Evolutionary conservation across 2,329 filamentous ascomycete species (phyloP).

Genomic region (Neocatenulostroma microsporum): DNA sequence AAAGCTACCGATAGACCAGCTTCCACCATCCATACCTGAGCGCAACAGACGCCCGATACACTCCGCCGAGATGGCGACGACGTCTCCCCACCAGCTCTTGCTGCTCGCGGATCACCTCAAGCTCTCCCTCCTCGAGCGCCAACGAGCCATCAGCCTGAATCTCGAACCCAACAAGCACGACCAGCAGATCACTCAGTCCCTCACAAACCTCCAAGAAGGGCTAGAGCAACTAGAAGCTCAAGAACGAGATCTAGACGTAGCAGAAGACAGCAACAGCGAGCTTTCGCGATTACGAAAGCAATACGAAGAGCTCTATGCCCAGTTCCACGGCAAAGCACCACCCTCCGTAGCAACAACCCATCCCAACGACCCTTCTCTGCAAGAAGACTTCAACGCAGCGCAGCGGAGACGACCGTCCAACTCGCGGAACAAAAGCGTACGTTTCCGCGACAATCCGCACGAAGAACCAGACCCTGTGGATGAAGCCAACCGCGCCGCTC

Average conservation of each 20-base stretch:
- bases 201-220: conserved; percentile 78
- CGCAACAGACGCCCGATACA: no score
- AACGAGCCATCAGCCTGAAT: conserved; percentile 73
- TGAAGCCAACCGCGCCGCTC: conserved; percentile 46
- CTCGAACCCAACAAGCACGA: conserved; percentile 75
- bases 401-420: no score
- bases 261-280: conserved; percentile 46
- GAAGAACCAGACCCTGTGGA: conserved; percentile 17
- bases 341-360: conserved; percentile 41
- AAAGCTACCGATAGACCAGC: no score
- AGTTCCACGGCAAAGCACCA: conserved; percentile 62
- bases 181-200: conserved; percentile 76
- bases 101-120: conserved; percentile 96
- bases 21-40: no score
- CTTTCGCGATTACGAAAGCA: conserved; percentile 64
- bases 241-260: conserved; percentile 56
- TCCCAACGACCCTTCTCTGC: conserved; percentile 58
- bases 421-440: conserved; percentile 49
- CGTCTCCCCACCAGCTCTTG: conserved; percentile 62
- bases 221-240: conserved; percentile 61
- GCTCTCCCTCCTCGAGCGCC: conserved; percentile 83
- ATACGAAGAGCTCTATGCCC: conserved; percentile 65
- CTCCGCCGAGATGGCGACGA: conserved; percentile 15
- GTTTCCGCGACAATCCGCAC: conserved; percentile 62
- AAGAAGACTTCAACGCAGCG: conserved; percentile 58